phyloP scores from a whole-genome alignment of 2,329 filamentous ascomycete species.

The Phaeomoniella chlamydospora region DNA sequence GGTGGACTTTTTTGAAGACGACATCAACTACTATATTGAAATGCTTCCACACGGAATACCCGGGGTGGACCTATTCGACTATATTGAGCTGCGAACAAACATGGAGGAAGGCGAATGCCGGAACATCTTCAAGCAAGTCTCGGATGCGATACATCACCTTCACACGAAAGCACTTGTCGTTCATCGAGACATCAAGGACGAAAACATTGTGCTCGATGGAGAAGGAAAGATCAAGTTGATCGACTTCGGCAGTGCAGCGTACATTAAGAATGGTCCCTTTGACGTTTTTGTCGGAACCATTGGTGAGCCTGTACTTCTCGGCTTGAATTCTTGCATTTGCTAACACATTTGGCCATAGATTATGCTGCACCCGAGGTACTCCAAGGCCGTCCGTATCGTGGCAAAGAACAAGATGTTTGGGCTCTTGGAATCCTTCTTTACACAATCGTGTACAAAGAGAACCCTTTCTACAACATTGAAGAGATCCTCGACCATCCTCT shows the following conservation, averaged over 20 bases:
- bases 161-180: conserved; percentile 85
- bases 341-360: conserved; percentile 39
- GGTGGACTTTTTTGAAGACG: conserved; percentile 52
- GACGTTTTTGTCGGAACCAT: conserved; percentile 98
- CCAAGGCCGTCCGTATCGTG: conserved; percentile 78
- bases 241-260: conserved; percentile 94
- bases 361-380: conserved; percentile 98
- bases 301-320: conserved; percentile 42
- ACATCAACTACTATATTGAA: conserved; percentile 89
- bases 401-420: conserved; percentile 98
- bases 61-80: conserved; percentile 97
- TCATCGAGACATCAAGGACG: conserved; percentile 96
- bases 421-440: conserved; percentile 92
- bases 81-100: conserved; percentile 88
- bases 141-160: conserved; percentile 75
- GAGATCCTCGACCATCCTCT: conserved; percentile 98
- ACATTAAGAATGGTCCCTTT: conserved; percentile 96
- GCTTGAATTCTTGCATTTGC: background rate
- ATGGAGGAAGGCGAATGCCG: conserved; percentile 93
- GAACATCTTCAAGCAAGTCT: conserved; percentile 91
- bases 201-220: conserved; percentile 91
- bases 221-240: conserved; percentile 94
- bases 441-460: conserved; percentile 99
- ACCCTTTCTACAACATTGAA: conserved; percentile 96
- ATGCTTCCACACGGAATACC: conserved; percentile 92